A percentile compares a stretch with the other conserved stretches of the same genome.
Conservation (phyloP, 257 asterid genomes). For the Salvia hispanica region DNA sequence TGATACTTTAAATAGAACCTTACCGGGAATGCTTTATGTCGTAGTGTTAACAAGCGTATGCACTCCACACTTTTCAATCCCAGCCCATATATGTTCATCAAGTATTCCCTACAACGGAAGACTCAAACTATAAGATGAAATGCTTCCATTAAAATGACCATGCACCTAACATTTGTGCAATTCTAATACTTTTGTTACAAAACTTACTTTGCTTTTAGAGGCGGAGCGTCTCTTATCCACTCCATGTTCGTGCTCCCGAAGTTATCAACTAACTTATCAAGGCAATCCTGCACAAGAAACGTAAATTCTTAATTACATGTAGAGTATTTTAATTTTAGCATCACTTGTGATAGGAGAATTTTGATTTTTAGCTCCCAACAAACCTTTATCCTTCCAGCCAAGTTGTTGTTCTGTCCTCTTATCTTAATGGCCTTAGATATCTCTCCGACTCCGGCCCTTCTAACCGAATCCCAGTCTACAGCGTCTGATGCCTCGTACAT, state of each 20-base stretch:
- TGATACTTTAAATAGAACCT: not conserved
- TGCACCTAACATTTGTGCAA: not conserved
- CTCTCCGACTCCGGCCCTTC: slow-evolving; percentile 21
- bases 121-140: not conserved
- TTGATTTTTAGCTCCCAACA: no score
- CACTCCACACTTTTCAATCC: slow-evolving; percentile 39
- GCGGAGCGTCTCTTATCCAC: slow-evolving; percentile 34
- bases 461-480: slow-evolving; percentile 30
- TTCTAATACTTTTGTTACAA: not conserved
- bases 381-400: slow-evolving; percentile 39
- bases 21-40: slow-evolving; percentile 31
- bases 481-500: not conserved
- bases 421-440: slow-evolving; percentile 21
- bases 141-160: not conserved
- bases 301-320: not conserved
- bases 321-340: no score
- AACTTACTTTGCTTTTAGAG: slow-evolving; percentile 30
- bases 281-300: slow-evolving; percentile 23
- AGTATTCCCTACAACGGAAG: slow-evolving; percentile 26
- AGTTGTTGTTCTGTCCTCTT: slow-evolving; percentile 29
- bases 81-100: slow-evolving; percentile 26
- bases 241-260: slow-evolving; percentile 31
- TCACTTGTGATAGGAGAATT: no score
- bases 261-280: not conserved
- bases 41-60: slow-evolving; percentile 30